Percentiles rank a stretch among this genome's conserved stretches.
phyloP scores from a whole-genome alignment of 441 rosid genomes.

The Populus hybrid region DNA sequence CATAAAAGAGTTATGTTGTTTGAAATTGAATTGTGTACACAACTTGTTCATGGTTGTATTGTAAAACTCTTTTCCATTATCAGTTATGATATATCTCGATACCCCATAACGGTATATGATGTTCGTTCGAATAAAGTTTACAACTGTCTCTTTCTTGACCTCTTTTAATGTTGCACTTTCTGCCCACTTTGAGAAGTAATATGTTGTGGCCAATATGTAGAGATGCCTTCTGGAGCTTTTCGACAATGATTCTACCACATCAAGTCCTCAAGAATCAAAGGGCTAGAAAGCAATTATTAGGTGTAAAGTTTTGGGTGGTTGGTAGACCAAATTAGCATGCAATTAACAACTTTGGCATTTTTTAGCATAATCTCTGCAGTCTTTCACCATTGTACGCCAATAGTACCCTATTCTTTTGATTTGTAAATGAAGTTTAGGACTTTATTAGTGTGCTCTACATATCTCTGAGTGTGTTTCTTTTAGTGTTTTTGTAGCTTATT shows the following conservation, averaged over 20 bases:
- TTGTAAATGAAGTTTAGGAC: neutral
- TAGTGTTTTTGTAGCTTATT: neutral
- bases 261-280: constrained; percentile 9
- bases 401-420: constrained; percentile 15
- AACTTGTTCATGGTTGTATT: too few relatives aligned
- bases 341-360: constrained; percentile 7
- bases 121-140: neutral
- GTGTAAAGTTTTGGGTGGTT: neutral
- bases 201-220: neutral
- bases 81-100: neutral
- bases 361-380: neutral
- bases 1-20: too few relatives aligned
- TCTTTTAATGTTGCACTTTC: too few relatives aligned
- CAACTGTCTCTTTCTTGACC: neutral
- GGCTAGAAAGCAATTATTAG: neutral
- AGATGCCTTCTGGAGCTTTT: neutral
- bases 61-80: too few relatives aligned
- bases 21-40: too few relatives aligned
- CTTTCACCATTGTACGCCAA: constrained; percentile 1
- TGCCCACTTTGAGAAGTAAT: too few relatives aligned
- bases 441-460: neutral
- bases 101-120: constrained; percentile 3
- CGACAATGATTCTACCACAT: neutral
- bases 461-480: neutral
- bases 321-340: neutral